These are phyloP conservation scores for Bothriochloa decipiens DNA, from an alignment of 176 grass and related monocot species.

Conservation along the genomic window DNA sequence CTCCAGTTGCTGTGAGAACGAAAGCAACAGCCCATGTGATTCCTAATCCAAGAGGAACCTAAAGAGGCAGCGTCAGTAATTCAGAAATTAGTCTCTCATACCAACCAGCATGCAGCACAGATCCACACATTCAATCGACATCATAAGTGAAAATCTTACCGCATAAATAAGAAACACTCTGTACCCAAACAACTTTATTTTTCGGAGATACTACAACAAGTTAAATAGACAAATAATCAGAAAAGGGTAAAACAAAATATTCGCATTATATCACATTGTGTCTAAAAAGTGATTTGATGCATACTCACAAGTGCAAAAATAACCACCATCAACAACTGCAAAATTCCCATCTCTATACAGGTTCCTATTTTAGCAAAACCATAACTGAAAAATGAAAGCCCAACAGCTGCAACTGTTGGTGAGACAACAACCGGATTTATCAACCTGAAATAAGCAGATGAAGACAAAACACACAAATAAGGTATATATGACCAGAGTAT, in stretches of 20 bases:
- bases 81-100: conserved; percentile 36
- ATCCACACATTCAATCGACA: conserved; percentile 20
- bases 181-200: conserved; percentile 94
- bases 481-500: conserved; percentile 15
- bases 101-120: conserved; percentile 22
- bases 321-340: conserved; percentile 81
- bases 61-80: conserved; percentile 34
- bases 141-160: conserved; percentile 45
- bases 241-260: neutral
- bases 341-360: conserved; percentile 89
- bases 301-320: conserved; percentile 96
- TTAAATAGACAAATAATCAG: conserved; percentile 41
- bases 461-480: neutral
- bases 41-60: conserved; percentile 91
- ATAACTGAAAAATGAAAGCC: conserved; percentile 98
- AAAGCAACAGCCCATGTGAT: conserved; percentile 95
- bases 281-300: conserved; percentile 29
- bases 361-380: conserved; percentile 83
- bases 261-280: neutral
- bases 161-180: conserved; percentile 92
- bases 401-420: conserved; percentile 89
- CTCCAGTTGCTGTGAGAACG: conserved; percentile 78
- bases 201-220: conserved; percentile 82
- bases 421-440: conserved; percentile 95
- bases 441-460: conserved; percentile 72